Evolutionary conservation across 1,284 basidiomycete genomes (phyloP), one percentile per base, ranked within the genome.

Genomic region (Coniferiporia sulphurascens): DNA sequence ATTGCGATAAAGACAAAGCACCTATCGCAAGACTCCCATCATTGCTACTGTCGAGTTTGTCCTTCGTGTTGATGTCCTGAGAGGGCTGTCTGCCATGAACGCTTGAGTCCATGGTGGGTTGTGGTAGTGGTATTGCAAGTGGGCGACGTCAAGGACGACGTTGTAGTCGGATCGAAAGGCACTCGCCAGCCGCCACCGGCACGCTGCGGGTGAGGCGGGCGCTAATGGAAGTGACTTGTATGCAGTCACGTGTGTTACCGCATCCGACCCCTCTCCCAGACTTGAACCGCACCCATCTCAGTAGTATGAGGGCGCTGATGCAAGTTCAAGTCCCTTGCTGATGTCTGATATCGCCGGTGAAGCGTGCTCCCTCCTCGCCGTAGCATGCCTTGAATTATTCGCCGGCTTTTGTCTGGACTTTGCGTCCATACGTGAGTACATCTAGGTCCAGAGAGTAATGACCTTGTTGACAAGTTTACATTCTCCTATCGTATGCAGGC

Each of bases 391-490:
- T 9, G 58, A 59, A 12, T 35, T 59, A 35, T 22, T 43, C 17
- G 1, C 52, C n/a, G 58, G 58, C 3, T 48, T 55, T 36, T 59
- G 52, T 19, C 34, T 41, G 9, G 58, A 59, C 38, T 44, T 59
- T 13, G 35, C 52, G 19, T 59, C 58, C 15, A 44, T 51, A 1
- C 58, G 58, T 59, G 36, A 32, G 58, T 55, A 38, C 12, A 19
- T n/a, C 17, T 9, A 12, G 9, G 17, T 12, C 2, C 27, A 10
- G 22, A 8, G 36, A 15, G 19, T 4, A 21, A 21, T 12, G 36
- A 6, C 27, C 36, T 21, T 17, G 4, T 49, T 43, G 1, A n/a
- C 17, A 41, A 41, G 12, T 50, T 13, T 21, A n/a, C n/a, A 3
- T 17, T 48, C 17, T 5, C n/a, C 54, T n/a, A 4, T 21, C 19